Conservation (phyloP, 495 filamentous ascomycete genomes). For the Thozetella sp. region DNA sequence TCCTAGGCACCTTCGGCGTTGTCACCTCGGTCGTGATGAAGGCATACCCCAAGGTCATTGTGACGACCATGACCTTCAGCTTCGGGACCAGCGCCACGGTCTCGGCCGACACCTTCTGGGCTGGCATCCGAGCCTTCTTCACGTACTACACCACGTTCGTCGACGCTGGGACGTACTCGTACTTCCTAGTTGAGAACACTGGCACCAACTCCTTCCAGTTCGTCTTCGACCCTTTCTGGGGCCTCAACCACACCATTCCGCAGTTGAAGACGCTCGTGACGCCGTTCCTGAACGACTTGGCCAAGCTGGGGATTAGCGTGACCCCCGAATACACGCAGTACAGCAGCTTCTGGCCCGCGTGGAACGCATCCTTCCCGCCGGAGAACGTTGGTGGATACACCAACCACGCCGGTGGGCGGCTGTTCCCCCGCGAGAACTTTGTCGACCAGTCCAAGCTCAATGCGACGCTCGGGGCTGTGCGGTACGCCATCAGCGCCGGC, state of each 20-base stretch:
- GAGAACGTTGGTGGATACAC: constrained; percentile 42
- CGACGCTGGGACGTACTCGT: constrained; percentile 54
- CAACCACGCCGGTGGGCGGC: constrained; percentile 43
- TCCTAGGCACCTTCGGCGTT: constrained; percentile 55
- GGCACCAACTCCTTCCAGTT: constrained; percentile 34
- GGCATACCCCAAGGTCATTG: constrained; percentile 37
- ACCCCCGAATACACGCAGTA: constrained; percentile 52
- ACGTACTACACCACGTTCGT: constrained; percentile 46
- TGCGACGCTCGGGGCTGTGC: constrained; percentile 44
- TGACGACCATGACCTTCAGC: constrained; percentile 37
- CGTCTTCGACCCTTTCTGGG: constrained; percentile 50
- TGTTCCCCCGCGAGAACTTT: constrained; percentile 55
- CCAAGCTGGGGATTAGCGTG: constrained; percentile 30
- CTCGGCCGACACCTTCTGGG: constrained; percentile 50
- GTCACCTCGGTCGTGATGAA: constrained; percentile 53
- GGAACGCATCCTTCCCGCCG: constrained; percentile 45
- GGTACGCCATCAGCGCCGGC: constrained; percentile 42
- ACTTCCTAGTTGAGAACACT: constrained; percentile 36
- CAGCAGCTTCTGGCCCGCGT: constrained; percentile 48
- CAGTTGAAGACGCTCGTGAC: constrained; percentile 42
- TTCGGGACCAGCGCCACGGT: constrained; percentile 27
- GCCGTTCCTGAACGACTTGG: constrained; percentile 45
- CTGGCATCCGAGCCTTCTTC: constrained; percentile 45
- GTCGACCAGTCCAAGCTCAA: constrained; percentile 31
- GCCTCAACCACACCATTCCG: constrained; percentile 47